Evolutionary conservation across 176 grass and related monocot genomes (phyloP), one percentile per base, ranked within the genome.

Genomic region (Melocanna baccifera): DNA sequence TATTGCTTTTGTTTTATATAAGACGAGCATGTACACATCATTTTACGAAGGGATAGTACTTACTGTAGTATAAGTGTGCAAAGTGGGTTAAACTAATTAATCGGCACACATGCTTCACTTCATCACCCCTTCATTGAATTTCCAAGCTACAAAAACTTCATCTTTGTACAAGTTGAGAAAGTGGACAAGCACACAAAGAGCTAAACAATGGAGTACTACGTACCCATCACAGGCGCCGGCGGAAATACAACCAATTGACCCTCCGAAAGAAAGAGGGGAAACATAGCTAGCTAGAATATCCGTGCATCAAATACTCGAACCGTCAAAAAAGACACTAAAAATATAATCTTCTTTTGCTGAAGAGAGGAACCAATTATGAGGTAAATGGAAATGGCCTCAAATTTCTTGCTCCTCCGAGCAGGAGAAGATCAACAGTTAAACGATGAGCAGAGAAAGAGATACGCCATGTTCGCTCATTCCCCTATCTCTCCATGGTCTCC

Each of bases 231-330:
- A 67, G 6, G 41, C 28, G 34, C 36, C 18, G 61, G 72, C 65
- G 56, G 64, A 36, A 41, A 87, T 76, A 81, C 69, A 51, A 74
- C 87, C 86, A 88, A 88, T 75, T 79, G 71, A 56, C 69, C 25
- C 63, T 55, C 4, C 10, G n/a, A 55, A 79, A 4, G 11, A 16
- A 58, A 43, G 15, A 43, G 9, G 19, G 12, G 5, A 48, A 82
- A 82, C 25, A 26, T 7, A 20, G n/a, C 3, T 23, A 20, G 25
- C 15, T 59, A 15, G 12, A 62, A 50, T 69, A 39, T 67, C 55
- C 20, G 82, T 62, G 61, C 43, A 74, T 50, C 67, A 13, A 39
- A 50, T 61, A 50, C 37, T 58, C 15, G 14, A 62, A 37, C 52
- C 46, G 41, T 26, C 7, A 56, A 55, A 81, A 19, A 25, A 18